Base-by-base conservation (phyloP, 2,329 filamentous ascomycete species). In the Colletotrichum abscissum region DNA sequence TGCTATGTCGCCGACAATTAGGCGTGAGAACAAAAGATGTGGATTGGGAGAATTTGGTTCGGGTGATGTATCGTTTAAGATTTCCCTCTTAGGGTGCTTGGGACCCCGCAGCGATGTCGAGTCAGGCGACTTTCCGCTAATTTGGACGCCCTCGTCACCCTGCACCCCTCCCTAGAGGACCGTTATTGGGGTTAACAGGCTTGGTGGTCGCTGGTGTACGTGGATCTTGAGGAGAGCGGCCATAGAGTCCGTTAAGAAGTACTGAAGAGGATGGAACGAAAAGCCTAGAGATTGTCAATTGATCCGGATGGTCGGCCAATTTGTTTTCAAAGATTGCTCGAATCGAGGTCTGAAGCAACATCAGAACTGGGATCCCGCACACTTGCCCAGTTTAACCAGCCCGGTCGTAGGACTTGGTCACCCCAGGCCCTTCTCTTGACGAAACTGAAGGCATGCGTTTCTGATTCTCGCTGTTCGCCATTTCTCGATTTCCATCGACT, bases 161-260 rank as follows among this genome's bases (percentile, higher is more conserved):
- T 49, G 42, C 42, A 22, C 42, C 2, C 42, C 42, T n/a, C 42
- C 3, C 0, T n/a, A 11, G 4, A 22, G 42, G 42, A 22, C 42
- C 42, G 8, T 49, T 7, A n/a, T 49, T 19, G 42, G 42, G 4
- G 42, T 2, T 49, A 4, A 22, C 19, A 11, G 19, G 8, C 42
- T 19, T 1, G 7, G 8, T 49, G 4, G 42, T 49, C 19, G 42
- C 19, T 49, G 42, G 42, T 22, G n/a, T n/a, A 49, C 42, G 8
- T 19, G 0, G 42, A 49, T n/a, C 1, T 2, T 0, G 19, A 22
- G 42, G 19, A 49, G 42, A 11, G 19, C 19, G 1, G 42, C 19
- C 7, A 9, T 9, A 7, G 9, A n/a, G 19, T n/a, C 19, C 7
- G 4, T 5, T 1, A 0, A 49, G 42, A 4, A n/a, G 0, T 5